Evolutionary conservation across 352 stramenopile species (phyloP).

Genomic region (Phytophthora agathidicida): DNA sequence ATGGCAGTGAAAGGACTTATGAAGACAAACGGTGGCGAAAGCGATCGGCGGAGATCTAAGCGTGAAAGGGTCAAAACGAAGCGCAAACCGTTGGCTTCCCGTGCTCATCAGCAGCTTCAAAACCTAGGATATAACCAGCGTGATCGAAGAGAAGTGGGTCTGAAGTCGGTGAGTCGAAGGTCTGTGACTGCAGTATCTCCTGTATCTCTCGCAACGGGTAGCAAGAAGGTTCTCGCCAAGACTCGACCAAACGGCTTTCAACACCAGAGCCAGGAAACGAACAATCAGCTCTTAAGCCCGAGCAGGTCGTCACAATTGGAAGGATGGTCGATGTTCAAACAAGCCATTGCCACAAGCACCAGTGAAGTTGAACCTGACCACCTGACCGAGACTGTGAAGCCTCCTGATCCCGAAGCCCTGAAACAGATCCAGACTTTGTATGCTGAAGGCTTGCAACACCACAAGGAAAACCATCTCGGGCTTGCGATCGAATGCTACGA

Average conservation of each 20-base stretch:
- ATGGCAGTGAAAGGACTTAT: background rate
- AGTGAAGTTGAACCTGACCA: slow-evolving; percentile 2
- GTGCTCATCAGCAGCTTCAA: slow-evolving; percentile 11
- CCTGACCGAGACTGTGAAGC: slow-evolving; percentile 5
- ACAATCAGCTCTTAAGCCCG: slow-evolving; percentile 5
- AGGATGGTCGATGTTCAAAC: background rate
- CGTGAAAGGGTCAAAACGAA: slow-evolving; percentile 1
- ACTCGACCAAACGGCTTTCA: background rate
- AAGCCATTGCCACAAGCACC: background rate
- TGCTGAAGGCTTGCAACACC: slow-evolving; percentile 58
- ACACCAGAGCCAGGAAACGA: background rate
- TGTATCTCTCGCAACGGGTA: background rate
- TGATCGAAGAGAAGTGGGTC: background rate
- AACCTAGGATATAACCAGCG: background rate
- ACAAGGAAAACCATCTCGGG: slow-evolving; percentile 57
- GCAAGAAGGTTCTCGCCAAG: background rate
- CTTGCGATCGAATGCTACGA: slow-evolving; percentile 60
- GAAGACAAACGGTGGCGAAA: slow-evolving; percentile 1
- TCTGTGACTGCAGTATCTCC: slow-evolving; percentile 3
- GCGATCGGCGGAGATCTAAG: background rate
- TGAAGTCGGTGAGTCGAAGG: background rate
- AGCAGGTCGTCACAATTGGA: background rate
- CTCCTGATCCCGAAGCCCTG: slow-evolving; percentile 24
- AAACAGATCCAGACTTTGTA: slow-evolving; percentile 58
- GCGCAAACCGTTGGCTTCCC: slow-evolving; percentile 1